Base-by-base conservation (phyloP, 2,329 filamentous ascomycete genomes). In the Cucurbitaria berberidis region DNA sequence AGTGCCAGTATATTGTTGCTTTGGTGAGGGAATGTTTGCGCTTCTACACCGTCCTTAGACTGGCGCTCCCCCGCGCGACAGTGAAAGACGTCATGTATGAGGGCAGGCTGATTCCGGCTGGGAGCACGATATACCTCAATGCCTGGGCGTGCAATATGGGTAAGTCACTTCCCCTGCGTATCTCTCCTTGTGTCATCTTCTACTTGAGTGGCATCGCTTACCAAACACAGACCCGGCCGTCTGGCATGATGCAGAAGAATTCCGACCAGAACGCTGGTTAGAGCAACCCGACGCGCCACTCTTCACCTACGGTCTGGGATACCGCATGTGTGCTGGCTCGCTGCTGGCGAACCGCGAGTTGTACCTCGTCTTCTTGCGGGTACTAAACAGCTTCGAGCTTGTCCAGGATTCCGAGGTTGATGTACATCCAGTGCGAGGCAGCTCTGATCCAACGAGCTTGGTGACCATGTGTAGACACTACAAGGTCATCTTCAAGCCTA, bases 141-240 rank as follows among this genome's bases (percentile, higher is more conserved):
- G 83, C 85, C 0, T 88, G 85, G 86, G 85, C 85, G 2, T 88
- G 86, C 63, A 88, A 89, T 56, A 87, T 86, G 83, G 85, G 84
- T 85, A 74, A 65, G 78, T 26, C 24, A 26, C 24, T 26, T 26
- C 24, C 24, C 24, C 24, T 26, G 5, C 24, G 34, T 19, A 6
- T 36, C 34, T 36, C 13, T 13, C 30, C n/a, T 11, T n/a, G 18
- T 19, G 6, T 18, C n/a, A 19, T 5, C 34, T 9, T 36, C 4
- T n/a, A 36, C 5, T 7, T 39, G 34, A 29, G 27, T 21, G 10
- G 10, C 9, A 36, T 44, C 29, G 35, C 51, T 60, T 16, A 57
- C 45, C 10, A 18, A 4, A 13, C 8, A 56, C 35, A 72, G 84
- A 86, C 63, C 74, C 79, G 0, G 77, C 79, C 10, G 78, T 86